Percentiles rank a stretch among this genome's conserved stretches.
phyloP scores from a whole-genome alignment of 805 yeast species.

The Saccharomycopsis microspora region DNA sequence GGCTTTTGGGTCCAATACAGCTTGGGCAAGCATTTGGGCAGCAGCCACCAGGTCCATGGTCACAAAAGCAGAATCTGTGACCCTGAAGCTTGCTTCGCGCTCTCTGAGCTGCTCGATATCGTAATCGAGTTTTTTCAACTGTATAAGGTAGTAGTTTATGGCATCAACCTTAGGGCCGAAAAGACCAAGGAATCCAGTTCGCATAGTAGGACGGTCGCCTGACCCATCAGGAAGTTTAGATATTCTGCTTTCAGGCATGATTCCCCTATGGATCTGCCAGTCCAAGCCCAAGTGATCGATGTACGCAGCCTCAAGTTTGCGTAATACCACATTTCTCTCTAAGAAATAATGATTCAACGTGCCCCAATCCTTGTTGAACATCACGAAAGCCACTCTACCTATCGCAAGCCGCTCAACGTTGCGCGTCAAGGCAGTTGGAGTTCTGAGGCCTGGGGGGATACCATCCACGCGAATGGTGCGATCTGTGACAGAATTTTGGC shows the following conservation, averaged over 20 bases:
- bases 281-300: slow-evolving; percentile 43
- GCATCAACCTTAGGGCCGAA: slow-evolving; percentile 24
- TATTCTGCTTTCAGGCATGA: slow-evolving; percentile 10
- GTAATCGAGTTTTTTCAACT: slow-evolving; percentile 28
- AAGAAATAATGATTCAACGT: slow-evolving; percentile 13
- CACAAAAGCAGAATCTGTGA: slow-evolving; percentile 56
- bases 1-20: slow-evolving; percentile 82
- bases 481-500: slow-evolving; percentile 49
- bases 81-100: slow-evolving; percentile 26
- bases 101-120: slow-evolving; percentile 25
- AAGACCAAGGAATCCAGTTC: slow-evolving; percentile 16
- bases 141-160: slow-evolving; percentile 25
- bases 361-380: slow-evolving; percentile 15
- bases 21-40: slow-evolving; percentile 95
- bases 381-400: slow-evolving; percentile 40
- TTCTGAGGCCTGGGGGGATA: slow-evolving; percentile 36
- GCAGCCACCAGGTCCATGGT: slow-evolving; percentile 93
- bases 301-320: slow-evolving; percentile 60
- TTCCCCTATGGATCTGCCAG: slow-evolving; percentile 10
- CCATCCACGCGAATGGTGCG: slow-evolving; percentile 45
- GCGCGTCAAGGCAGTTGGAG: slow-evolving; percentile 30
- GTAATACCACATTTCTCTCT: slow-evolving; percentile 40
- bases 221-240: slow-evolving; percentile 1
- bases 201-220: slow-evolving; percentile 18
- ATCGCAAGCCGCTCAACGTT: slow-evolving; percentile 46